Conservation (phyloP, 306 rosid genomes). For the Cucurbita moschata region DNA sequence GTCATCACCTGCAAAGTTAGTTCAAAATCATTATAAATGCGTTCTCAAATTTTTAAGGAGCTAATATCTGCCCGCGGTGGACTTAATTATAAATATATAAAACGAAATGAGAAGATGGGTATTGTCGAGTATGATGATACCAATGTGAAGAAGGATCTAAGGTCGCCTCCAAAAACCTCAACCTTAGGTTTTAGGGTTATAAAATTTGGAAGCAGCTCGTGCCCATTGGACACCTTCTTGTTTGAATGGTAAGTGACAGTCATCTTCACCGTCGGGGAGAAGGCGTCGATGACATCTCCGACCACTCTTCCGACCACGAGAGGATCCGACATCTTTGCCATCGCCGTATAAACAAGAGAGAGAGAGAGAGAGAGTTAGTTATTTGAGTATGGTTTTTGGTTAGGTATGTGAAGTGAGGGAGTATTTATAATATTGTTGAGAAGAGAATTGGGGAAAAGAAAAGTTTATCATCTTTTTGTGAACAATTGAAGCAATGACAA, state of each 20-base stretch:
- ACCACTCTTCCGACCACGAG: constrained; percentile 64
- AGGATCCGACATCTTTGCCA: constrained; percentile 39
- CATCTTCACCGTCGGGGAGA: constrained; percentile 37
- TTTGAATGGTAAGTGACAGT: constrained; percentile 37
- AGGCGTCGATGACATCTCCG: constrained; percentile 68
- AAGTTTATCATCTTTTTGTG: neutral
- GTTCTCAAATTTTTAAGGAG: too few relatives aligned
- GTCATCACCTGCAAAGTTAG: constrained; percentile 46
- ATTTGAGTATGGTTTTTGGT: neutral
- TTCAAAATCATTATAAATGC: neutral
- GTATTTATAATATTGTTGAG: neutral
- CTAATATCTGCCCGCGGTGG: too few relatives aligned
- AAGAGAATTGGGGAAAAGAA: neutral
- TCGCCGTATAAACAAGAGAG: neutral
- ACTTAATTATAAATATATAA: neutral
- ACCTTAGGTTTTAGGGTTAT: constrained; percentile 55
- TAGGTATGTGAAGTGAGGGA: neutral
- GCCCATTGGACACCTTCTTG: constrained; percentile 64
- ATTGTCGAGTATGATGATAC: constrained; percentile 12
- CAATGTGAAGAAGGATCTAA: constrained; percentile 85
- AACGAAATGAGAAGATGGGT: neutral
- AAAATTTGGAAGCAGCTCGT: constrained; percentile 55
- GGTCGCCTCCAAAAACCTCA: constrained; percentile 72
- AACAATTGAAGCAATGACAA: neutral
- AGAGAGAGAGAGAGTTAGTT: neutral